phyloP scores from a whole-genome alignment of 208 protist species.

The Crithidia fasciculata region DNA sequence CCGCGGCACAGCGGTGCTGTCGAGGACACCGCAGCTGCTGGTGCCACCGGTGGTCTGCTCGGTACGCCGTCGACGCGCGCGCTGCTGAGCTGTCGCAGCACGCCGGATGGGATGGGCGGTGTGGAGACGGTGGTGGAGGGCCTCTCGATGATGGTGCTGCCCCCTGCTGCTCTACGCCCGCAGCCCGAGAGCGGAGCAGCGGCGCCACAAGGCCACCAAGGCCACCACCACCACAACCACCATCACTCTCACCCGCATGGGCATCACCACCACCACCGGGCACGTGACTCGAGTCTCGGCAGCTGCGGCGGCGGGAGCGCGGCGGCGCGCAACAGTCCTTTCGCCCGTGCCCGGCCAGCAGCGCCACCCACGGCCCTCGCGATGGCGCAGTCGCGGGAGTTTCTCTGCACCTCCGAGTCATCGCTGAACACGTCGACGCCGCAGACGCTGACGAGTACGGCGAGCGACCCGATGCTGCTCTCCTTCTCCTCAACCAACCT shows the following conservation, averaged over 20 bases:
- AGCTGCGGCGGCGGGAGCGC: constrained; percentile 3
- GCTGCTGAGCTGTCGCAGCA: not conserved
- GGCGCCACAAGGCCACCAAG: not conserved
- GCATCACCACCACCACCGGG: not conserved
- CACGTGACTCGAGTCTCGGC: constrained; percentile 12
- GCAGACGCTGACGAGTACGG: constrained; percentile 11
- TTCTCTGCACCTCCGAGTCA: constrained; percentile 9
- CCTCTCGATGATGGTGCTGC: constrained; percentile 10
- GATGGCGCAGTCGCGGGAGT: constrained; percentile 13
- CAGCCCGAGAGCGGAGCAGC: constrained; percentile 4
- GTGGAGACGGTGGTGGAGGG: constrained; percentile 7
- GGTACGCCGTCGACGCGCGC: too few relatives aligned
- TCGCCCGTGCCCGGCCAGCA: not conserved
- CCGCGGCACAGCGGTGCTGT: not conserved
- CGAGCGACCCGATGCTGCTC: constrained; percentile 12
- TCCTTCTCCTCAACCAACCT: constrained; percentile 25
- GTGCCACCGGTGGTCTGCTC: not conserved
- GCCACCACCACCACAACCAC: not conserved
- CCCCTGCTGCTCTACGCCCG: not conserved
- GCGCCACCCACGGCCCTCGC: not conserved
- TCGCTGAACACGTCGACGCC: constrained; percentile 13
- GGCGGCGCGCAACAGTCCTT: not conserved
- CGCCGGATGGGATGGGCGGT: constrained; percentile 1
- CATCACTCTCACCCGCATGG: not conserved
- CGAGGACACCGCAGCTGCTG: not conserved